Evolutionary conservation across 148 eudicot genomes (phyloP), one percentile per base, ranked within the genome.

Genomic region (Rhododendron kiyosumense): DNA sequence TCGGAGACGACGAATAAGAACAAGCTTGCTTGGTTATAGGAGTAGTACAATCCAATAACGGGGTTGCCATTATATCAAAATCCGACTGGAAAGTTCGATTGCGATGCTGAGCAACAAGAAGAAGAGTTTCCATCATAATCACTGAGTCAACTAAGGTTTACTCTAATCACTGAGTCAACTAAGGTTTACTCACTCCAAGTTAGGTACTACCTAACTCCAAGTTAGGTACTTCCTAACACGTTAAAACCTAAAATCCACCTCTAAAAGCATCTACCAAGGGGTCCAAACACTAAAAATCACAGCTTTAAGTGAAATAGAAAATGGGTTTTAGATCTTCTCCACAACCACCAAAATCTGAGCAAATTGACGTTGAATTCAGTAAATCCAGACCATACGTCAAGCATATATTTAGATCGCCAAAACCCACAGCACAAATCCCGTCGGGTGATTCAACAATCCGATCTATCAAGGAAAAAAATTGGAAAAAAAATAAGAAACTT

Each of bases 51-150:
- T 78, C 82, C 86, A 87, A 89, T 14, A 86, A 75, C 41, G 98
- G 96, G 85, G 84, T 90, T 32, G 93, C 93, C 17, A 91, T 90
- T 36, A 93, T 75, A 10, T 94, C 98, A 18, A 84, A 85, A 3
- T 94, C 95, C 30, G 95, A 90, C 59, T 96, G 94, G 83, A 92
- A 93, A 28, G 92, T 85, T 81, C 92, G 89, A 86, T 92, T 88
- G 81, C 90, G 83, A 77, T 95, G 98, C 34, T 91, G 94, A 71
- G 91, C 91, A 88, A 92, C 94, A 76, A 83, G 93, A 75, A 94
- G 88, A 75, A 96, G 88, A 11, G 98, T 93, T 87, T 94, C 98
- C 98, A 93, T 93, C 59, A 51, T 76, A 7, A 85, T 80, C 65
- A 38, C 71, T 2, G 32, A 88, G 18, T 28, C 75, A 74, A 86